Evolutionary conservation across 371 early-diverging fungal genomes (phyloP).

Genomic region (Fennellomyces sp.): DNA sequence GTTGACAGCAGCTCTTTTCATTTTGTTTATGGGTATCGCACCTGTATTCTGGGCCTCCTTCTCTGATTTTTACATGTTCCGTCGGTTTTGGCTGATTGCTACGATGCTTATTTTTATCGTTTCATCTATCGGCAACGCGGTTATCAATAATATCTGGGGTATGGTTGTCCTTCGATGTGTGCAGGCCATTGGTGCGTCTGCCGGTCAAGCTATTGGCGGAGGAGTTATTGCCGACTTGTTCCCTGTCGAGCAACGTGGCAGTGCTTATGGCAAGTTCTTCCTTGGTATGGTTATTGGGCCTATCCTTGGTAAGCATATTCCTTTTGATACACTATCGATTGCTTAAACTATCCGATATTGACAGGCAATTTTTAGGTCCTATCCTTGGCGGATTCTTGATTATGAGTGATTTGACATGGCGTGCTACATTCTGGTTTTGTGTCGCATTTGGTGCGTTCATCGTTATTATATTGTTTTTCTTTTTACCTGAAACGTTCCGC

Average conservation of each 20-base stretch:
- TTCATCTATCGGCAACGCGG: slow-evolving; percentile 66
- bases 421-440: slow-evolving; percentile 67
- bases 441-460: slow-evolving; percentile 51
- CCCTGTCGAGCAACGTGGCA: slow-evolving; percentile 21
- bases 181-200: slow-evolving; percentile 69
- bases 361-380: slow-evolving; percentile 40
- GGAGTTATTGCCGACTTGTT: slow-evolving; percentile 38
- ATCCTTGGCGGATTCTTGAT: slow-evolving; percentile 41
- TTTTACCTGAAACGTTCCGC: slow-evolving; percentile 67
- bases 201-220: slow-evolving; percentile 64
- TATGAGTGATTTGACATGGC: slow-evolving; percentile 47
- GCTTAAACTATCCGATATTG: no score
- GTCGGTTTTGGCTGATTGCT: slow-evolving; percentile 55
- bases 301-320: slow-evolving; percentile 37
- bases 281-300: slow-evolving; percentile 56
- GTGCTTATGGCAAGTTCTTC: slow-evolving; percentile 43
- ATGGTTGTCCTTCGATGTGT: slow-evolving; percentile 67
- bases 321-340: no score
- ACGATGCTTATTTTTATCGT: slow-evolving; percentile 60
- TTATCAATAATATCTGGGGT: slow-evolving; percentile 47
- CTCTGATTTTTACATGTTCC: slow-evolving; percentile 58
- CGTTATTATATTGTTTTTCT: slow-evolving; percentile 49
- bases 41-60: no score
- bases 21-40: slow-evolving; percentile 60
- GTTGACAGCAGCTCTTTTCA: slow-evolving; percentile 57